Base-by-base conservation (phyloP, 2,329 filamentous ascomycete species). In the Fusarium buxicola region DNA sequence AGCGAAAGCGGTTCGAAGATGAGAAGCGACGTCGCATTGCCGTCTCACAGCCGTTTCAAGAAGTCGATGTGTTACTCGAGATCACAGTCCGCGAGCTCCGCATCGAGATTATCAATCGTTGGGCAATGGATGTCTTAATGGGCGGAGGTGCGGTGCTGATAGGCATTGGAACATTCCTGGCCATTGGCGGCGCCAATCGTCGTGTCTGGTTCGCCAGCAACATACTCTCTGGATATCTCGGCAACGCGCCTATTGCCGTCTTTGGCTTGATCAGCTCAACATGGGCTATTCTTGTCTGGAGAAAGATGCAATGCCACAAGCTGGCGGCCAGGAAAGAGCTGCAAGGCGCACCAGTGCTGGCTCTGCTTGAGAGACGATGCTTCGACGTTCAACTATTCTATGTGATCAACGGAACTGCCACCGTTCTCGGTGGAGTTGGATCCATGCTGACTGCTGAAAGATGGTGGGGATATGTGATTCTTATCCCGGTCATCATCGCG, bases 151-250 rank as follows among this genome's bases (percentile, higher is more conserved):
- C 82, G 0, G 52, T 85, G 2, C 63, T 85, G 3, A 83, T 86
- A 13, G 80, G 79, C 7, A 65, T 77, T 0, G 84, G 84, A 8
- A 85, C 84, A 1, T 76, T 80, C 55, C 77, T 86, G 78, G 84
- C 84, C 9, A 84, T 86, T 13, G 81, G 74, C 2, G 84, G 84
- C 2, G 78, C 75, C 1, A 75, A 84, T 44, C 71, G 27, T 0
- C 56, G 31, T 0, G 75, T 85, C 0, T 86, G 72, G 52, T 5
- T 72, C 0, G 78, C 80, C 1, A 84, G 80, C 64, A 86, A 86
- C 51, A 69, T 85, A 2, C 69, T 86, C 0, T 85, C 84, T 0
- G 84, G 84, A 2, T 86, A 85, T 56, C 74, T 86, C 15, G 84
- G 84, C 3, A 86, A 86, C 55, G 74, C 77, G 0, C 77, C 81